Evolutionary conservation across 345 rosid genomes (phyloP).

Genomic region (Eucalyptus tenuipes): DNA sequence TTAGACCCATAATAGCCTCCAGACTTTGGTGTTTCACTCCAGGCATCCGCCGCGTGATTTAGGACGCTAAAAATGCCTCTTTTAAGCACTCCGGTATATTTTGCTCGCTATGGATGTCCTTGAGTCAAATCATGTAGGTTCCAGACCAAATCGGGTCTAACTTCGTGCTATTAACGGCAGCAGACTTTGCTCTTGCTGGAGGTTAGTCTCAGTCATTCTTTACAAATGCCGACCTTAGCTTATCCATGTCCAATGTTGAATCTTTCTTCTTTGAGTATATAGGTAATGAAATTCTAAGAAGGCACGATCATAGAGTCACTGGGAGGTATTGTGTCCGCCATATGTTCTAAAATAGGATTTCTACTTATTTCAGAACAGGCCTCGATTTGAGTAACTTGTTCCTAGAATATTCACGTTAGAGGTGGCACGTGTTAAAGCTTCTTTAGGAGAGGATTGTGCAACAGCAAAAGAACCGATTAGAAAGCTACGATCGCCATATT

Average conservation of each 20-base stretch:
- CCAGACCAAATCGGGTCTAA: too few species aligned
- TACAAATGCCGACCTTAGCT: too few species aligned
- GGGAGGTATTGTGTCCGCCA: not conserved
- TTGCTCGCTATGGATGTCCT: too few species aligned
- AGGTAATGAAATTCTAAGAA: rapidly evolving
- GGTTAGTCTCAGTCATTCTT: too few species aligned
- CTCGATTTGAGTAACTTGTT: not conserved
- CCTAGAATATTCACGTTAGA: not conserved
- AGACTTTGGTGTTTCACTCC: too few species aligned
- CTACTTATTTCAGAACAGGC: not conserved
- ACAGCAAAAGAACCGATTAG: not conserved
- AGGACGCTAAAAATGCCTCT: too few species aligned
- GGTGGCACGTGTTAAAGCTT: not conserved
- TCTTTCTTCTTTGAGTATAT: not conserved
- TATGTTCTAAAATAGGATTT: not conserved
- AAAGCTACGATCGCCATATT: not conserved
- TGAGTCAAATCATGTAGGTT: too few species aligned
- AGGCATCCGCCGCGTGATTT: too few species aligned
- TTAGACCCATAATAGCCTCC: too few species aligned
- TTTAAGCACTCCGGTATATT: rapidly evolving
- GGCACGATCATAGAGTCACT: rapidly evolving
- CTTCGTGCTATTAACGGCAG: too few species aligned
- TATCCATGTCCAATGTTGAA: too few species aligned
- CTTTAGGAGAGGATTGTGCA: not conserved
- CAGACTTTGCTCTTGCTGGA: too few species aligned